Evolutionary conservation across 257 asterid genomes (phyloP), one percentile per base, ranked within the genome.

Genomic region (Striga asiatica): DNA sequence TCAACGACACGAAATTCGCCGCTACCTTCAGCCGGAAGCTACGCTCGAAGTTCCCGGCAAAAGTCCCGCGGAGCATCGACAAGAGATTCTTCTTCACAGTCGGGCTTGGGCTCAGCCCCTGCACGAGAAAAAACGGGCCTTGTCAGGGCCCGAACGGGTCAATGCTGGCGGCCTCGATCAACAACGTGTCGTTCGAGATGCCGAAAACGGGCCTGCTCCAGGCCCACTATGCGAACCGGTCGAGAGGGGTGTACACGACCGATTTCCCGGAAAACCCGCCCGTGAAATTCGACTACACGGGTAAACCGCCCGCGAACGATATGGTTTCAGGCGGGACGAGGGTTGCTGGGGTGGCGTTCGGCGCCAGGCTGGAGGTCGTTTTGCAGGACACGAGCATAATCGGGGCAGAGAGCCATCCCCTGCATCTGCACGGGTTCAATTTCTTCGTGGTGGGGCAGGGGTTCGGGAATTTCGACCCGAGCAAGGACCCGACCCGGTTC

Each of bases 381-480:
- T 1, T 83, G 72, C 94, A 83, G 67, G 94, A 80, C 13, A 80
- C 89, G 5, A 80, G 85, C 71, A 74, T 80, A 25, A 53, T 83
- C 1, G 72, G 74, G 0, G 80, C 82, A 0, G 86, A 83, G 62
- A 67, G 79, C 61, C 94, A 83, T 60, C 94, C 86, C 11, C 64
- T 83, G 14, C 94, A 83, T 29, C 78, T 80, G 38, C 94, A 83
- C 24, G 94, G 89, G 31, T 83, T 62, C 66, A 80, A 83, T 46
- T 83, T 83, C 78, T 83, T 75, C 24, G 62, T 83, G 0, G 34
- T 83, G 29, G 94, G 86, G 0, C 84, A 68, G 38, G 94, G 94
- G 0, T 65, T 69, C 4, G 86, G 89, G 13, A 83, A 80, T 34
- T 83, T 60, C 55, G 66, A 78, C 63, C 74, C 86, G 25, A 69